Evolutionary conservation across 148 eudicot species (phyloP).

Genomic region (Persicaria maculosa): DNA sequence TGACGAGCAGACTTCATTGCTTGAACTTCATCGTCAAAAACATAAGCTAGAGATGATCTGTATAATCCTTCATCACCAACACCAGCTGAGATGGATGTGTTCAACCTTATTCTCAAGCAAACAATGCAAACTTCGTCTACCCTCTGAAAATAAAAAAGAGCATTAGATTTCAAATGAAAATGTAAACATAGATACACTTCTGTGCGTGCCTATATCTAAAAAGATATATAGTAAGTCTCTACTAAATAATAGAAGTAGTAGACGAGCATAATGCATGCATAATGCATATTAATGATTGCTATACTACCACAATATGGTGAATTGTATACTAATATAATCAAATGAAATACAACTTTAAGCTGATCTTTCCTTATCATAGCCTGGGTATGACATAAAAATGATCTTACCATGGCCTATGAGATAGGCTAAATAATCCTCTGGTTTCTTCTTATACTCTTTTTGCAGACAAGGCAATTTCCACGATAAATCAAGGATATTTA

Average conservation of each 20-base stretch:
- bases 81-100: constrained; percentile 92
- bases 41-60: constrained; percentile 73
- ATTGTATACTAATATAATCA: background rate
- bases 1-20: no score
- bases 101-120: constrained; percentile 89
- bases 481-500: constrained; percentile 70
- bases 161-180: background rate
- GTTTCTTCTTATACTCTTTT: constrained; percentile 71
- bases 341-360: background rate
- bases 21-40: no score
- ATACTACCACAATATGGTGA: background rate
- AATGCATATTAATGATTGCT: background rate
- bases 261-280: constrained; percentile 42
- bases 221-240: background rate
- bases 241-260: background rate
- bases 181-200: background rate
- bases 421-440: constrained; percentile 93
- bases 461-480: constrained; percentile 93
- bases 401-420: constrained; percentile 92
- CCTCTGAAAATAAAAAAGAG: constrained; percentile 55
- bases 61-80: constrained; percentile 89
- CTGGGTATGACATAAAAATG: background rate
- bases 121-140: constrained; percentile 80
- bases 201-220: background rate
- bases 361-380: background rate